Evolutionary conservation across 108 stramenopile species (phyloP), one percentile per base, ranked within the genome.

Genomic region (Cyclotella choctawhatcheeana): DNA sequence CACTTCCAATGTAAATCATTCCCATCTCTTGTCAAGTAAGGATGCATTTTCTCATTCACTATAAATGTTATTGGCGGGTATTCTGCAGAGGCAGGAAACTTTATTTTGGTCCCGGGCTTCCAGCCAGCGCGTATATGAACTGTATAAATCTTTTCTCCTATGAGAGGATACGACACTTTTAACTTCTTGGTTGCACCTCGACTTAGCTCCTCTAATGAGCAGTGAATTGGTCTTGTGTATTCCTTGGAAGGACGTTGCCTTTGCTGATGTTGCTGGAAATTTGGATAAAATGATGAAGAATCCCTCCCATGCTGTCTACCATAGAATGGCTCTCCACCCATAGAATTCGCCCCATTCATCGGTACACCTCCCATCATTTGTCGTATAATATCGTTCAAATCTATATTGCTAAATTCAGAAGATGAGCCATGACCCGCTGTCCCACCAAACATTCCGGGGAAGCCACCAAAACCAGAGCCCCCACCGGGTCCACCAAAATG

Each of bases 31-130:
- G 62, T 6, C 58, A 94, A 66, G 61, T 63, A 91, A 7, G 82
- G 60, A 73, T 94, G 93, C 21, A 76, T 76, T 66, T 79, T 81
- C 67, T 94, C 88, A 44, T 82, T 50, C 22, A 94, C 56, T 2
- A 89, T 80, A 85, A 94, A 94, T 6, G 82, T 74, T 45, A 94
- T 90, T 55, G 75, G 73, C 12, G 93, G 88, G 67, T 74, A 74
- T 13, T 69, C 73, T 6, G 53, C 59, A 14, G 66, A 44, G 29
- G 79, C 27, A 18, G 69, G 59, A 67, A 89, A 94, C 31, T 84
- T 88, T 33, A 94, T 77, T 56, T 86, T 88, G 8, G 93, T 94
- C 1, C 91, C 91, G 2, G 64, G 70, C 64, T 90, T 94, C 86
- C 88, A 90, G 2, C 93, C 91, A 18, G 85, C 78, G 45, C 85